phyloP scores from a whole-genome alignment of 73 alveolate species.

The Paramecium bursaria region DNA sequence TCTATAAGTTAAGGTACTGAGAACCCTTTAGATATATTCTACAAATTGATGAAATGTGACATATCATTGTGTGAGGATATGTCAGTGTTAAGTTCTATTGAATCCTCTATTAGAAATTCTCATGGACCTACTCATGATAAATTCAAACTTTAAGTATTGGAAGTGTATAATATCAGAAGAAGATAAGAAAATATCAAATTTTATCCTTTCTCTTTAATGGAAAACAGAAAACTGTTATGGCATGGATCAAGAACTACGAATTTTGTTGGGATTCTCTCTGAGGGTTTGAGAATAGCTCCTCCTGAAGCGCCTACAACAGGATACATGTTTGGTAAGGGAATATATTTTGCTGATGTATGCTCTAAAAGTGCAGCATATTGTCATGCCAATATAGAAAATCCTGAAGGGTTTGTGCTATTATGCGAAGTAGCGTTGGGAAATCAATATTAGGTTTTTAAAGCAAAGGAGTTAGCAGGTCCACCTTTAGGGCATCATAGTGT shows the following conservation, averaged over 20 bases:
- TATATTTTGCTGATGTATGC: constrained; percentile 96
- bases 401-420: constrained; percentile 84
- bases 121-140: constrained; percentile 79
- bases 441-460: constrained; percentile 74
- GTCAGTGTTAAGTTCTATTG: constrained; percentile 30
- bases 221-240: constrained; percentile 79
- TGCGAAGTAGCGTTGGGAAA: constrained; percentile 96
- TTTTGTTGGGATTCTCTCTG: constrained; percentile 83
- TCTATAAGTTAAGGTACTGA: constrained; percentile 65
- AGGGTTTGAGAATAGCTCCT: constrained; percentile 90
- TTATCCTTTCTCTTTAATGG: constrained; percentile 60
- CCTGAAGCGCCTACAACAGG: constrained; percentile 94
- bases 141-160: constrained; percentile 60
- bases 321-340: constrained; percentile 96
- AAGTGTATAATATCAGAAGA: constrained; percentile 71
- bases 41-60: constrained; percentile 69
- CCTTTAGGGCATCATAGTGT: constrained; percentile 82
- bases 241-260: constrained; percentile 86
- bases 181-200: constrained; percentile 74
- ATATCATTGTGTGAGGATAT: constrained; percentile 28
- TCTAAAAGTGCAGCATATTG: constrained; percentile 86
- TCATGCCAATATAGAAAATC: constrained; percentile 72
- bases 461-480: constrained; percentile 76
- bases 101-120: constrained; percentile 70
- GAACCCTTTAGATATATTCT: constrained; percentile 78